A percentile compares a stretch with the other conserved stretches of the same genome.
phyloP scores from a whole-genome alignment of 148 eudicot species.

The Arbutus unedo region DNA sequence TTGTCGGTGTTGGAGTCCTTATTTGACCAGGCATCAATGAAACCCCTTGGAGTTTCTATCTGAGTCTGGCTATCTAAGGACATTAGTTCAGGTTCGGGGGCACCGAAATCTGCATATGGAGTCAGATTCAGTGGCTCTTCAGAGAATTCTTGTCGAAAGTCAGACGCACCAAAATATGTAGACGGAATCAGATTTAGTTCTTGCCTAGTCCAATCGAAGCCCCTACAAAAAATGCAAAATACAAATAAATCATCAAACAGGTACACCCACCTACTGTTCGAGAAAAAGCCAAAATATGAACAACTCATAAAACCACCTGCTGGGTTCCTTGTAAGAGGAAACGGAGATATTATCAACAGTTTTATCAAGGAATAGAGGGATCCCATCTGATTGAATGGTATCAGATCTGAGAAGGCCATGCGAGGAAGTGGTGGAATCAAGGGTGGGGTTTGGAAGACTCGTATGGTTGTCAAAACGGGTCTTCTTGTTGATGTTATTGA shows the following conservation, averaged over 20 bases:
- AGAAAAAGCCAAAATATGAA: background rate
- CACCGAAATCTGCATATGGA: conserved; percentile 24
- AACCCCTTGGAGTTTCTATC: conserved; percentile 23
- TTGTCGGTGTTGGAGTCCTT: conserved; percentile 15
- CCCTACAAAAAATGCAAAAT: conserved; percentile 30
- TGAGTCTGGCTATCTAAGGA: background rate
- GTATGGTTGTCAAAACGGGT: background rate
- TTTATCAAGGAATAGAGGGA: conserved; percentile 5
- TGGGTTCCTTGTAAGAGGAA: background rate
- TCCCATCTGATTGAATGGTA: background rate
- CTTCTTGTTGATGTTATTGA: background rate
- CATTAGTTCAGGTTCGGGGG: conserved; percentile 5
- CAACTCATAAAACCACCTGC: background rate
- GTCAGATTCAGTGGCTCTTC: conserved; percentile 33
- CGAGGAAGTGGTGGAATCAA: background rate
- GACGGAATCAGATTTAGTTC: conserved; percentile 21
- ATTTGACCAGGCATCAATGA: conserved; percentile 61
- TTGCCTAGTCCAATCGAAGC: conserved; percentile 36
- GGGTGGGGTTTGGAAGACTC: background rate
- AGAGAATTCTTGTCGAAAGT: conserved; percentile 31
- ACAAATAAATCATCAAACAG: background rate
- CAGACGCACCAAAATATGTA: conserved; percentile 19
- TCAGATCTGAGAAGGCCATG: conserved; percentile 13
- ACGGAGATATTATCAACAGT: background rate
- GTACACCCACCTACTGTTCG: background rate